phyloP scores from a whole-genome alignment of 2,329 filamentous ascomycete genomes.

The Aspergillus sp. region DNA sequence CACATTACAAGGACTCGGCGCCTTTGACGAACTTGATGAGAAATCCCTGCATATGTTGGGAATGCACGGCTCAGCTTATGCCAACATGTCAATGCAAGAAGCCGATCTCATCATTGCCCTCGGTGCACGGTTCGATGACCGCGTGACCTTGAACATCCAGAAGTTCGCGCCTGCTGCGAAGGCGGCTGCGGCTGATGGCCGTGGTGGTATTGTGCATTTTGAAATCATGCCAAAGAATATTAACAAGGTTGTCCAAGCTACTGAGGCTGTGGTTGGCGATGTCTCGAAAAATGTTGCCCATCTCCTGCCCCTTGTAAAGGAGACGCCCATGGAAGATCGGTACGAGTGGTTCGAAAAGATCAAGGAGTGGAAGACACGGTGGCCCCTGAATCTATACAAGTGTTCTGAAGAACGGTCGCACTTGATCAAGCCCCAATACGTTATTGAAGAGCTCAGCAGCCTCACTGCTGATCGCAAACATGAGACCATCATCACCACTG shows the following conservation, averaged over 20 bases:
- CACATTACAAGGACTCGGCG: slow-evolving; percentile 82
- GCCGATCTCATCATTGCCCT: slow-evolving; percentile 89
- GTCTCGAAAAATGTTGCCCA: slow-evolving; percentile 66
- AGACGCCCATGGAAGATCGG: slow-evolving; percentile 47
- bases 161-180: slow-evolving; percentile 84
- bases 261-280: slow-evolving; percentile 84
- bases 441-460: slow-evolving; percentile 79
- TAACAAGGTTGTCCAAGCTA: slow-evolving; percentile 94
- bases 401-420: slow-evolving; percentile 58
- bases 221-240: slow-evolving; percentile 98
- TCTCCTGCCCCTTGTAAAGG: slow-evolving; percentile 64
- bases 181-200: slow-evolving; percentile 67
- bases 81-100: slow-evolving; percentile 93
- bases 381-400: slow-evolving; percentile 62
- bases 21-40: slow-evolving; percentile 79
- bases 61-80: slow-evolving; percentile 91
- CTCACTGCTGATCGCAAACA: slow-evolving; percentile 69
- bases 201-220: slow-evolving; percentile 90
- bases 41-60: slow-evolving; percentile 95
- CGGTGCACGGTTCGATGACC: slow-evolving; percentile 86
- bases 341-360: slow-evolving; percentile 83
- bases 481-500: slow-evolving; percentile 76
- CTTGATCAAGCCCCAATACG: slow-evolving; percentile 80
- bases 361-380: slow-evolving; percentile 75
- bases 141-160: slow-evolving; percentile 67